phyloP scores from a whole-genome alignment of 176 grass and related monocot species.

The Rhynchospora tenuis region DNA sequence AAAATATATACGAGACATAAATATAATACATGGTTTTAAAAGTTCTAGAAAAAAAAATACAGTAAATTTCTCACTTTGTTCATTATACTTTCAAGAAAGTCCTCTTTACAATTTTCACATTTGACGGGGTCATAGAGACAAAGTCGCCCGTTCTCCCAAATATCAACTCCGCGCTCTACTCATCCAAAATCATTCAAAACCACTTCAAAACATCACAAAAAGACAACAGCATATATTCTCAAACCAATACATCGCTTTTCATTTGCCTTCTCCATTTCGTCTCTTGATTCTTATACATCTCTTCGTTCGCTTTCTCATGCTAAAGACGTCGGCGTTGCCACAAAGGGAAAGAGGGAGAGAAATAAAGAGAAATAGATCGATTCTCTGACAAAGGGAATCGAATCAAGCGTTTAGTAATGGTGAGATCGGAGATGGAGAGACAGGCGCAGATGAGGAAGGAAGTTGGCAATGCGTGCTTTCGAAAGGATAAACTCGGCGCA shows the following conservation, averaged over 20 bases:
- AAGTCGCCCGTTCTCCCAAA: too few relatives aligned
- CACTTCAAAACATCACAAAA: too few relatives aligned
- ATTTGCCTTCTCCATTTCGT: background rate
- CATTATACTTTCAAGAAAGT: too few relatives aligned
- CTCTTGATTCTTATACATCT: background rate
- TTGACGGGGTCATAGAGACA: too few relatives aligned
- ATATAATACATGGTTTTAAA: too few relatives aligned
- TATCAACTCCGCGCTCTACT: too few relatives aligned
- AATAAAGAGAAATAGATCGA: background rate
- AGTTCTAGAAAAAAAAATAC: too few relatives aligned
- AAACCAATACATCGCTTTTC: background rate
- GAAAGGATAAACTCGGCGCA: conserved; percentile 65
- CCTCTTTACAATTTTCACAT: too few relatives aligned
- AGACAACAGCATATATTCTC: too few relatives aligned
- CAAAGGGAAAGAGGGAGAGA: background rate
- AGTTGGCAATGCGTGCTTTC: conserved; percentile 74
- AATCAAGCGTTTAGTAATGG: conserved; percentile 13
- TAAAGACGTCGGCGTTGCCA: background rate
- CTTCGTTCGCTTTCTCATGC: background rate
- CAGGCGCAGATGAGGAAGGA: conserved; percentile 79
- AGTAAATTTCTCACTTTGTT: too few relatives aligned
- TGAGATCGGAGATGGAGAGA: conserved; percentile 28
- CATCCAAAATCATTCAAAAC: too few relatives aligned
- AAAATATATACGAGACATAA: too few relatives aligned
- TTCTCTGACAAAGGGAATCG: background rate